Percentiles rank a stretch among this genome's conserved stretches.
These are phyloP conservation scores for Clitopilus hobsonii DNA, from an alignment of 768 basidiomycete species.

Conservation along the genomic window DNA sequence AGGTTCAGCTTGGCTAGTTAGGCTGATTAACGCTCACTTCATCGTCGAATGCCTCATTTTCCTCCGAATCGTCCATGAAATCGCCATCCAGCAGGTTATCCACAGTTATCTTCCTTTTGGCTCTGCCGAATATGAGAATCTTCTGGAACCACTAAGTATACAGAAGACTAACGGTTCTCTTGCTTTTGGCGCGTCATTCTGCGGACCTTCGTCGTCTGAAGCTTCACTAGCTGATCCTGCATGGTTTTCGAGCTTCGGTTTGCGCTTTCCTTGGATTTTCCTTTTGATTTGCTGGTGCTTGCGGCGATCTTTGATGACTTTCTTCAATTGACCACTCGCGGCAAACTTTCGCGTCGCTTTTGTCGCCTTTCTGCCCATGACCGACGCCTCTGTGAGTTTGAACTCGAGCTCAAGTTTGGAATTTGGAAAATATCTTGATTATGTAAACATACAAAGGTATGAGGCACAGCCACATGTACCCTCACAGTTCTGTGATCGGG, in stretches of 20 bases:
- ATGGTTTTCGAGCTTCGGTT: conserved; percentile 32
- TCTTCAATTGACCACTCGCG: conserved; percentile 82
- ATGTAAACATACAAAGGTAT: neutral
- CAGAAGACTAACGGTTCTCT: conserved; percentile 9
- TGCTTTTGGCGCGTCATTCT: conserved; percentile 8
- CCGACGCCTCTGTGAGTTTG: no score
- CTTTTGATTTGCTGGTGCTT: conserved; percentile 76
- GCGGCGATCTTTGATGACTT: conserved; percentile 77
- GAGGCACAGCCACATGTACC: neutral
- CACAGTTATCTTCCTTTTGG: conserved; percentile 55
- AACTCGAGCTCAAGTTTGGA: no score
- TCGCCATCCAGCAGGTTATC: conserved; percentile 71
- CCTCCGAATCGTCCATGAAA: conserved; percentile 65
- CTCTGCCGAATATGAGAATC: neutral
- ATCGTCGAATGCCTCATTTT: conserved; percentile 29
- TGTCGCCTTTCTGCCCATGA: conserved; percentile 55
- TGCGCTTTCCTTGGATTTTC: conserved; percentile 60
- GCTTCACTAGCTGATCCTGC: conserved; percentile 11
- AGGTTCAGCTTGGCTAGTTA: neutral
- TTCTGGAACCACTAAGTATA: no score
- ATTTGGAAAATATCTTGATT: neutral
- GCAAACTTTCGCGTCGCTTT: conserved; percentile 89
- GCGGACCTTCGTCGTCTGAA: conserved; percentile 26
- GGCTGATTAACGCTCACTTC: conserved; percentile 10
- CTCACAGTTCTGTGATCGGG: no score